phyloP scores from a whole-genome alignment of 2,329 filamentous ascomycete species.

The Xylaria arbuscula region DNA sequence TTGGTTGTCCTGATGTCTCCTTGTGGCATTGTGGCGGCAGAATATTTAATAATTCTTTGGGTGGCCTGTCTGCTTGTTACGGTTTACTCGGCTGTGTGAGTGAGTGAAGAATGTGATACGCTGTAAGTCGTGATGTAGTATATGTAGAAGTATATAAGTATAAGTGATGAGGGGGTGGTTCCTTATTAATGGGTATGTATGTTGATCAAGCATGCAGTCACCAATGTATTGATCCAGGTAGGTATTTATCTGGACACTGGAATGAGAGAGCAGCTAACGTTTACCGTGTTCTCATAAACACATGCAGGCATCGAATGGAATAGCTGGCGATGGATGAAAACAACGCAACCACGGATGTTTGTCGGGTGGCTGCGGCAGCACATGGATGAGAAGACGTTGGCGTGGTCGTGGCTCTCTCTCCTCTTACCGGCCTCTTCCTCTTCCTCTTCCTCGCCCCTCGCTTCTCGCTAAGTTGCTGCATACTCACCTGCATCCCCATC shows the following conservation, averaged over 20 bases:
- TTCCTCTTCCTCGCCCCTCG: constrained; percentile 2
- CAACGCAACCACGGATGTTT: constrained; percentile 7
- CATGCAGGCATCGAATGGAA: not conserved
- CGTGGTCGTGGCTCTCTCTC: not conserved
- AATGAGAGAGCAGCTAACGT: not conserved
- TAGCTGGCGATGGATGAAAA: not conserved
- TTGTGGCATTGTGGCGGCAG: constrained; percentile 36
- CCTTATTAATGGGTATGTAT: too few species aligned
- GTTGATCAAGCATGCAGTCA: not conserved
- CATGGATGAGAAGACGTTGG: constrained; percentile 4
- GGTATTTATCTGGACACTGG: not conserved
- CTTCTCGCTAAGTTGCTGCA: not conserved
- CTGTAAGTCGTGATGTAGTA: not conserved
- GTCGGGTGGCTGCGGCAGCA: constrained; percentile 6
- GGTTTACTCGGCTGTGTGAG: not conserved
- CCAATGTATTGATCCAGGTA: not conserved
- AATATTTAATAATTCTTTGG: not conserved
- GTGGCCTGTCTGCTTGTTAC: not conserved
- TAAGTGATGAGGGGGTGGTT: not conserved
- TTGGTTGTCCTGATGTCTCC: constrained; percentile 57
- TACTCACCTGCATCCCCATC: too few species aligned
- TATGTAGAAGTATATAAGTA: not conserved
- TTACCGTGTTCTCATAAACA: not conserved
- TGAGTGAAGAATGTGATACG: not conserved
- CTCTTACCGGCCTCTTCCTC: constrained; percentile 22